Evolutionary conservation across 2,329 filamentous ascomycete species (phyloP), one percentile per base, ranked within the genome.

Genomic region (Colletotrichum godetiae): DNA sequence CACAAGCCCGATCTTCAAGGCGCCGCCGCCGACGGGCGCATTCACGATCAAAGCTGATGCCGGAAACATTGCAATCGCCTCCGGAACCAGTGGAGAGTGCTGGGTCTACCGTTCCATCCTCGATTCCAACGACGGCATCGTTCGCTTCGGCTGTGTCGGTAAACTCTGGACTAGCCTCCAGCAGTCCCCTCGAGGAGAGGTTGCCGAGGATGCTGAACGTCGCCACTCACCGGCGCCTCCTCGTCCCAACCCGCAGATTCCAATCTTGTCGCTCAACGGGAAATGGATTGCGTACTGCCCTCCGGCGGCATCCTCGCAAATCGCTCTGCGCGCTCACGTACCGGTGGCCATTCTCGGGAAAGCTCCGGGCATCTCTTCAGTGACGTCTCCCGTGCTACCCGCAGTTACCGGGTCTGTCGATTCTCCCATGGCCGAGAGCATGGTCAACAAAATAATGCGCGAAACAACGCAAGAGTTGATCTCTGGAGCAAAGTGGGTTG

Each of bases 101-200:
- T 98, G 93, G 88, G 86, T 98, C 8, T 98, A 89, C 77, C 84
- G 87, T 10, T 89, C 91, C 74, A 80, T 86, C 10, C 77, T 83
- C 11, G 79, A 83, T 67, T 78, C 82, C 1, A 82, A 84, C 59
- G 88, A 88, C 27, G 79, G 81, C 1, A 83, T 83, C 27, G 76
- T 84, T 57, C 79, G 82, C 19, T 92, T 88, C 80, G 86, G 83
- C 49, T 98, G 95, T 78, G 87, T 97, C 68, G 95, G 93, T 24
- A 99, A 99, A 83, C 85, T 97, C 22, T 99, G 97, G 97, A 98
- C 97, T 0, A 92, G 92, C 57, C 86, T 98, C 33, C 94, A 97
- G 79, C 89, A 91, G 76, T 84, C 85, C 35, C 82, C 85, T 22
- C 86, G 87, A 72, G 84, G 84, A 29, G 86, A 89, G 35, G 80